phyloP scores from a whole-genome alignment of 2,329 filamentous ascomycete genomes.

The Phyllosticta capitalensis region DNA sequence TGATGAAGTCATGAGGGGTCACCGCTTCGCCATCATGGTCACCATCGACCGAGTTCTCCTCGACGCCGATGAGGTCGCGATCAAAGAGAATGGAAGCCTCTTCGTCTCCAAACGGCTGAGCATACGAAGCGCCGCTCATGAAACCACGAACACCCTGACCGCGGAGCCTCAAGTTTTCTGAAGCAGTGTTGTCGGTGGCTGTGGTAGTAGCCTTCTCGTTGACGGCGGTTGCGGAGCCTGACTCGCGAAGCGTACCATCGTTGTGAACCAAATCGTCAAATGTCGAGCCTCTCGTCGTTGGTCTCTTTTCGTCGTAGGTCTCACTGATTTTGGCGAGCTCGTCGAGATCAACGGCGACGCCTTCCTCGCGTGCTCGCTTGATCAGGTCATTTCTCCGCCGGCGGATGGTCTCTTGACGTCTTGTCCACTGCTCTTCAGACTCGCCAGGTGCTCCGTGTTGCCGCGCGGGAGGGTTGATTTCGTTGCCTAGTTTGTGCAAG shows the following conservation, averaged over 20 bases:
- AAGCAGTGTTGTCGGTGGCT: constrained; percentile 14
- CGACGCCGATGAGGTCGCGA: constrained; percentile 22
- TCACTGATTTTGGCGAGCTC: constrained; percentile 27
- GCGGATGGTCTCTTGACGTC: constrained; percentile 24
- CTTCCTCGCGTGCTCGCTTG: constrained; percentile 27
- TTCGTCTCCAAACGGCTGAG: constrained; percentile 39
- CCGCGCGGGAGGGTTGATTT: constrained; percentile 29
- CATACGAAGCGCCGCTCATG: constrained; percentile 29
- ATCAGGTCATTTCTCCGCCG: constrained; percentile 28
- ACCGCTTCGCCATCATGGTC: constrained; percentile 23
- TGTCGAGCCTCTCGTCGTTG: constrained; percentile 18
- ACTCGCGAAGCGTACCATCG: constrained; percentile 28
- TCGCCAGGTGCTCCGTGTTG: constrained; percentile 13
- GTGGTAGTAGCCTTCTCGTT: constrained; percentile 15
- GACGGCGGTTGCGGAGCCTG: constrained; percentile 6
- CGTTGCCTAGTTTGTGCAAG: constrained; percentile 50
- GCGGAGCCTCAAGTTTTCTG: constrained; percentile 14
- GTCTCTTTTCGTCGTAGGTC: constrained; percentile 7
- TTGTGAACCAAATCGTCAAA: constrained; percentile 33
- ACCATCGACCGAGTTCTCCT: constrained; percentile 11
- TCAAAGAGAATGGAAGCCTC: constrained; percentile 34
- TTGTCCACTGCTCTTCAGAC: constrained; percentile 22
- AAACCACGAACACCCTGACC: constrained; percentile 19
- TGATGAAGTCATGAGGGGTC: constrained; percentile 20
- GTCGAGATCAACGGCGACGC: constrained; percentile 32